These are phyloP conservation scores for Lyophyllum decastes DNA, from an alignment of 768 basidiomycete genomes.

Conservation along the genomic window DNA sequence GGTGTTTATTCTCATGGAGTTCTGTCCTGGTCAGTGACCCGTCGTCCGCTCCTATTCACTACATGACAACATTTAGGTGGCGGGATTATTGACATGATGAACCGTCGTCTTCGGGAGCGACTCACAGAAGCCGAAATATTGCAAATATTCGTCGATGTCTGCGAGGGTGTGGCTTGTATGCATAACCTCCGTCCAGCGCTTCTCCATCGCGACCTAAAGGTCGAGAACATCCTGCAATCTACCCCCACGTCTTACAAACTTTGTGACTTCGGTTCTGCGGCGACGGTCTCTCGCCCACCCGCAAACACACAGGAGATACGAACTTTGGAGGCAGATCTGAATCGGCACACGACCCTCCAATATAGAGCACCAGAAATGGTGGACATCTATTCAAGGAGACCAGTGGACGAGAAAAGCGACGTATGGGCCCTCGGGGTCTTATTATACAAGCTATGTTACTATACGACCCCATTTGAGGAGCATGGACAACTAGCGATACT, in stretches of 20 bases:
- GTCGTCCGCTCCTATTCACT: slow-evolving; percentile 1
- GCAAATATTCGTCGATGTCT: slow-evolving; percentile 97
- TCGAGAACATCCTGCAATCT: slow-evolving; percentile 96
- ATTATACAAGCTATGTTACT: slow-evolving; percentile 98
- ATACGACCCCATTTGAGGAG: slow-evolving; percentile 98
- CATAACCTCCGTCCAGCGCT: slow-evolving; percentile 89
- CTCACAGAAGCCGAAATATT: slow-evolving; percentile 95
- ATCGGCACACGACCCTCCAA: slow-evolving; percentile 93
- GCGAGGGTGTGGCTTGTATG: slow-evolving; percentile 96
- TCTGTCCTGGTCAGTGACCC: slow-evolving; percentile 72
- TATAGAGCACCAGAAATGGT: slow-evolving; percentile 99
- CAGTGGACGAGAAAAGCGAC: slow-evolving; percentile 92
- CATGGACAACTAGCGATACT: slow-evolving; percentile 95
- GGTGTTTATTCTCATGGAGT: slow-evolving; percentile 99
- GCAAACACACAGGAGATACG: slow-evolving; percentile 82
- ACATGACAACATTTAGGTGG: slow-evolving; percentile 59
- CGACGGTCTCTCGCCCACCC: slow-evolving; percentile 74
- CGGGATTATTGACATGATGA: slow-evolving; percentile 99
- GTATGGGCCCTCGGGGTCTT: slow-evolving; percentile 98
- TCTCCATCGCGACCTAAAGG: slow-evolving; percentile 96
- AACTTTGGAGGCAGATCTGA: slow-evolving; percentile 86
- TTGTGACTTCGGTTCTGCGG: slow-evolving; percentile 97
- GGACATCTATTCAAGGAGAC: slow-evolving; percentile 80
- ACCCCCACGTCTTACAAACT: slow-evolving; percentile 86
- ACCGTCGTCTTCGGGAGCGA: slow-evolving; percentile 90